A percentile compares a stretch with the other conserved stretches of the same genome.
Evolutionary conservation across 139 green algal species (phyloP).

Genomic region (Haematococcus lacustris): DNA sequence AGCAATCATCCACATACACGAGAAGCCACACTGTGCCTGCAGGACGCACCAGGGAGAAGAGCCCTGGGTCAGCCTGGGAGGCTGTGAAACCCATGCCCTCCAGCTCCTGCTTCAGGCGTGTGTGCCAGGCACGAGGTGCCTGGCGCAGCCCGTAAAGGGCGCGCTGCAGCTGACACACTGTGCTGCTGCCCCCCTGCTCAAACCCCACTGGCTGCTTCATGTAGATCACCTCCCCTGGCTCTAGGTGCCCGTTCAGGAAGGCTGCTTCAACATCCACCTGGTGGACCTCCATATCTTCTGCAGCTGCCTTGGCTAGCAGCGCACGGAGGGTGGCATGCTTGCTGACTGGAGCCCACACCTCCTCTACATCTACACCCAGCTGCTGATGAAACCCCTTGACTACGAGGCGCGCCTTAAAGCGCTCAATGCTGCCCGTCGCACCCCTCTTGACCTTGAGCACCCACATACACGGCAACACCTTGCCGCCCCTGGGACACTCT

Average conservation of each 20-base stretch:
- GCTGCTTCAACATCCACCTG: constrained; percentile 53
- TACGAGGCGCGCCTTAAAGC: constrained; percentile 48
- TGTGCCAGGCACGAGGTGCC: constrained; percentile 39
- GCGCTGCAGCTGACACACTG: constrained; percentile 16
- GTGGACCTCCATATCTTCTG: constrained; percentile 28
- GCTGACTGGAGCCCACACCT: constrained; percentile 27
- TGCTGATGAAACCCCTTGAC: constrained; percentile 43
- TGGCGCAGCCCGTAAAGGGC: constrained; percentile 44
- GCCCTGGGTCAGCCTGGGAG: constrained; percentile 22
- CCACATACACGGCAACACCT: constrained; percentile 28
- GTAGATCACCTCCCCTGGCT: constrained; percentile 31
- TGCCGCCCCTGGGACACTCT: neutral
- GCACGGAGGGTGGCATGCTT: constrained; percentile 16
- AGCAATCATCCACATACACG: constrained; percentile 24
- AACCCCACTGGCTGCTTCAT: constrained; percentile 25
- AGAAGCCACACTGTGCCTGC: constrained; percentile 8
- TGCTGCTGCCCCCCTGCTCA: neutral
- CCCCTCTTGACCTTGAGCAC: constrained; percentile 35
- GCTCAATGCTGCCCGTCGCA: constrained; percentile 26
- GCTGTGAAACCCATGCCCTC: constrained; percentile 19
- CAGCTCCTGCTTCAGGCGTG: constrained; percentile 19
- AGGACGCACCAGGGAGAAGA: constrained; percentile 13
- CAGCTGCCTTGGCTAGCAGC: constrained; percentile 18
- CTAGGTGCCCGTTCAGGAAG: constrained; percentile 45
- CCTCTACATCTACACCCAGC: constrained; percentile 26